phyloP scores from a whole-genome alignment of 805 yeast genomes.

The Nakazawaea ishiwadae region DNA sequence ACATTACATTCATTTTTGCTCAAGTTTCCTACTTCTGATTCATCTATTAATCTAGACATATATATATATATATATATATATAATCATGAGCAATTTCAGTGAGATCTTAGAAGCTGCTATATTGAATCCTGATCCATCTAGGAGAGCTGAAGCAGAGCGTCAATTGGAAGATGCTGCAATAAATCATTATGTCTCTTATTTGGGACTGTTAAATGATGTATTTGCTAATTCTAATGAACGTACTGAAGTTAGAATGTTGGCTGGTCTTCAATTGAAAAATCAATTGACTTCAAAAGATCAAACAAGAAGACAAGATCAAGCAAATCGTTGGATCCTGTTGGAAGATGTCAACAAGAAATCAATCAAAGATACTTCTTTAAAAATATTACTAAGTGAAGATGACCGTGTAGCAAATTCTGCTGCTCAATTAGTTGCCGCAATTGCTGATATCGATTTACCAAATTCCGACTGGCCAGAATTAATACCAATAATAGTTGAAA shows the following conservation, averaged over 20 bases:
- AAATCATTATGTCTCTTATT: slow-evolving; percentile 71
- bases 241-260: slow-evolving; percentile 85
- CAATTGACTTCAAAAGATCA: slow-evolving; percentile 80
- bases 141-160: slow-evolving; percentile 73
- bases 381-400: slow-evolving; percentile 58
- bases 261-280: slow-evolving; percentile 84
- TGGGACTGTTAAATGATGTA: slow-evolving; percentile 65
- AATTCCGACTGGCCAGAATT: slow-evolving; percentile 83
- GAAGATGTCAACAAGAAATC: slow-evolving; percentile 50
- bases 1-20: too few species aligned
- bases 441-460: slow-evolving; percentile 94
- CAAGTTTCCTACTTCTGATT: too few species aligned
- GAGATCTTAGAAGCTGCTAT: slow-evolving; percentile 76
- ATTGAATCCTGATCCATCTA: slow-evolving; percentile 57
- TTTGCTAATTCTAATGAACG: slow-evolving; percentile 60
- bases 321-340: slow-evolving; percentile 70
- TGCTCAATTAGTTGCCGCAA: slow-evolving; percentile 93
- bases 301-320: slow-evolving; percentile 50
- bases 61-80: too few species aligned
- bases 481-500: slow-evolving; percentile 77
- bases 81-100: slow-evolving; percentile 61
- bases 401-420: slow-evolving; percentile 82
- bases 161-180: slow-evolving; percentile 68
- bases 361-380: slow-evolving; percentile 63
- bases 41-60: too few species aligned